Evolutionary conservation across 139 green algal genomes (phyloP), one percentile per base, ranked within the genome.

Genomic region (Asterochloris erici): DNA sequence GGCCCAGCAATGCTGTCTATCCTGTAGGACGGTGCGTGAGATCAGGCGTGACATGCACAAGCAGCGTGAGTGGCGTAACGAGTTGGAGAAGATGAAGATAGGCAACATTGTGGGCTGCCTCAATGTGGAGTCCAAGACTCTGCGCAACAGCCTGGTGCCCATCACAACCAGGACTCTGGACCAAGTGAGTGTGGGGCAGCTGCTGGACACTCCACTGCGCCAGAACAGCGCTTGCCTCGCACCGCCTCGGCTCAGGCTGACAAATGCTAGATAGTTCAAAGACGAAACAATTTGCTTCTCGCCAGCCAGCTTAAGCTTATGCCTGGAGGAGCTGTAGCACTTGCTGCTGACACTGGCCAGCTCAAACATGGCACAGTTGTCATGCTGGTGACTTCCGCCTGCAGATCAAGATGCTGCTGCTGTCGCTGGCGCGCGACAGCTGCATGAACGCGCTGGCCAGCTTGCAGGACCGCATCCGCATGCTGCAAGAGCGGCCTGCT

Each of bases 21-120:
- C 14, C 0, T 79, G 60, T 78, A 84, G 81, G 69, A 86, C 78
- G 16, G 76, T 93, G 79, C 82, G 86, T 23, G 89, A 92, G 80
- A 94, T 94, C 70, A 86, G 91, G 0, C 85, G 87, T 14, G 91
- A 95, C 85, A 90, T 96, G 88, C 86, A 93, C 76, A 82, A 90
- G 83, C 91, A 94, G 88, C 87, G 87, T 76, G 88, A 93, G 71
- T 95, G 91, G 91, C 88, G 91, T 63, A 91, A 87, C 61, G 90
- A 92, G 86, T 88, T 96, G 69, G 93, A 96, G 26, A 86, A 86
- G 47, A 94, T 96, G 91, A 94, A 94, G 82, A 93, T 93, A 70
- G 74, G 63, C 69, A 70, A 79, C 70, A 63, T 84, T 10, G 64
- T 89, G 0, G 83, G 81, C 21, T 92, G 87, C 83, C 75, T 96